These are phyloP conservation scores for Alternaria rosae DNA, from an alignment of 2,329 filamentous ascomycete genomes.

Conservation along the genomic window DNA sequence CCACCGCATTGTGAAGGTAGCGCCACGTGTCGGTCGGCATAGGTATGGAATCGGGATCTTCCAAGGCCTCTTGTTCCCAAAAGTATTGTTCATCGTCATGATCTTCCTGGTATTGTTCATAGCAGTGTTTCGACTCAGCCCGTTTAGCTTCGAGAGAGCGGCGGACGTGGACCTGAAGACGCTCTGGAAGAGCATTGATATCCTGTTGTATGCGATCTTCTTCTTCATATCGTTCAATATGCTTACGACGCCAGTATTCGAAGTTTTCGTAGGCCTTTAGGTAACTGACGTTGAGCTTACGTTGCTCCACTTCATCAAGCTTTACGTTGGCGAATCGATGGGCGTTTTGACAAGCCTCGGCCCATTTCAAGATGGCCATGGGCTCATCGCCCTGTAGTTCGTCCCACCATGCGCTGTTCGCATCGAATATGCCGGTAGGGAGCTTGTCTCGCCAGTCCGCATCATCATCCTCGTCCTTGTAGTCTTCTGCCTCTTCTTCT, in stretches of 20 bases:
- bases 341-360: not conserved
- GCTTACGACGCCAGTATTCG: conserved; percentile 6
- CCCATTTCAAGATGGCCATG: not conserved
- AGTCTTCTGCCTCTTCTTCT: not conserved
- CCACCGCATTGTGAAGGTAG: not conserved
- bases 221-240: not conserved
- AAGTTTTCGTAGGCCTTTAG: not conserved
- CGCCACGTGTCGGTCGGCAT: not conserved
- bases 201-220: not conserved
- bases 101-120: not conserved
- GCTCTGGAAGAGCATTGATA: not conserved
- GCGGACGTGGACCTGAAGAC: not conserved
- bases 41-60: not conserved
- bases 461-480: not conserved
- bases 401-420: conserved; percentile 3
- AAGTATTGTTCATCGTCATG: not conserved
- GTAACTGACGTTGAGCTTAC: not conserved
- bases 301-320: not conserved
- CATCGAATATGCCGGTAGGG: not conserved
- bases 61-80: not conserved
- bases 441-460: not conserved
- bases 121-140: not conserved
- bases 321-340: not conserved
- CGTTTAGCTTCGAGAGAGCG: not conserved
- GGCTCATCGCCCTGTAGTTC: conserved; percentile 2